Evolutionary conservation across 495 filamentous ascomycete species (phyloP), one percentile per base, ranked within the genome.

Genomic region (Penicillium atrosanguineum): DNA sequence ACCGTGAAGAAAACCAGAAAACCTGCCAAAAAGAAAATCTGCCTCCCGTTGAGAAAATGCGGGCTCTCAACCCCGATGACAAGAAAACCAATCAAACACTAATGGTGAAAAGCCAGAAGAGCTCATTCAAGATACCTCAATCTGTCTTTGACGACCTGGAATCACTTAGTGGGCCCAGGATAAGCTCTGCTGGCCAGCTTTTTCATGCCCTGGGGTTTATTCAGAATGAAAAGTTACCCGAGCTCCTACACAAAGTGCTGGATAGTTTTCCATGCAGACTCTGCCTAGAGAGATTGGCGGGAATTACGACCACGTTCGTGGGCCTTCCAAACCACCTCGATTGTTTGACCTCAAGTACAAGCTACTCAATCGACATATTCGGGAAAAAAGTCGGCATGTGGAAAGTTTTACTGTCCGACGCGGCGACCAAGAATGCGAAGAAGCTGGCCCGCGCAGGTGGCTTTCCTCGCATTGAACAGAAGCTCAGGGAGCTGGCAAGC

Each of bases 321-420:
- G 38, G 20, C 6, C 23, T 9, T 7, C 15, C 28, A 19, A n/a
- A 51, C 16, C 4, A 12, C n/a, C 18, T 15, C 28, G 20, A 4
- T 41, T 12, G 15, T 23, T 16, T 6, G 47, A 9, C 58, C 14
- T 26, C 14, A 15, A n/a, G 11, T 18, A 6, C 12, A 4, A 19
- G 36, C 12, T 15, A n/a, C 36, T 18, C 47, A 5, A 36, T 56
- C 8, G 64, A 64, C 1, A 40, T 68, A 19, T 64, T 71, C 26
- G 71, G 67, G 0, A 59, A 62, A 6, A 41, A 46, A n/a, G 6
- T 75, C 0, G 74, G 73, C 7, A 8, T 49, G 6, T 77, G 73
- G 73, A 75, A 74, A 51, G 52, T 77, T n/a, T 34, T 71, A 1
- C 42, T 77, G 6, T 73, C 74, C 5, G 46, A 50, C 5, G 38